Evolutionary conservation across 805 yeast genomes (phyloP), one percentile per base, ranked within the genome.

Genomic region (Myxozyma vanderwaltii): DNA sequence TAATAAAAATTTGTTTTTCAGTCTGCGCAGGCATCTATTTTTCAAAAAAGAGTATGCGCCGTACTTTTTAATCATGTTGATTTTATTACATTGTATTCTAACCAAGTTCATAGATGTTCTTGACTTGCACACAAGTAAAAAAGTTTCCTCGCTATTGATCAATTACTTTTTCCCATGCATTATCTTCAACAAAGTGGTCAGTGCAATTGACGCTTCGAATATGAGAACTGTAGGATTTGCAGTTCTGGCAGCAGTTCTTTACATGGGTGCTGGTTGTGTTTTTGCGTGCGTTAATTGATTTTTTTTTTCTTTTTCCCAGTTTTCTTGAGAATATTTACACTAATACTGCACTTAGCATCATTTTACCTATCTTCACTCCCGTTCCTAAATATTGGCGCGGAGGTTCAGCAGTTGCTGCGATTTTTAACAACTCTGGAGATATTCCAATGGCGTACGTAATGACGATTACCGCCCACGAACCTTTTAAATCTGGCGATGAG

Each of bases 361-460:
- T 81, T 0, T 73, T 79, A 0, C 75, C 80, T 29, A 64, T 78
- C 24, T 66, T 78, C 0, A 79, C 89, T 2, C 84, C 84, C 4
- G 81, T 83, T 4, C 96, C 96, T 2, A 80, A 79, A 59, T 73
- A 80, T 39, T 89, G 95, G 92, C 74, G 80, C 26, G 94, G 96
- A 54, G 96, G 96, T 0, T 70, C 86, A 19, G 62, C 86, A 5
- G 79, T 86, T 29, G 89, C 88, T 8, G 90, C 92, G 0, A 76
- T 87, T 31, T 82, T 89, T 68, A 91, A 91, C 45, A 89, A 89
- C 69, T 83, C 86, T 45, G 82, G 91, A 15, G 96, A 89, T 73
- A 77, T 89, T 56, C 96, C 96, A 0, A 87, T 89, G 65, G 96
- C 96, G 0, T 90, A 89, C 66, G 77, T 76, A 10, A 71, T 75